These are phyloP conservation scores for Mycena venus DNA, from an alignment of 768 basidiomycete species.

Conservation along the genomic window DNA sequence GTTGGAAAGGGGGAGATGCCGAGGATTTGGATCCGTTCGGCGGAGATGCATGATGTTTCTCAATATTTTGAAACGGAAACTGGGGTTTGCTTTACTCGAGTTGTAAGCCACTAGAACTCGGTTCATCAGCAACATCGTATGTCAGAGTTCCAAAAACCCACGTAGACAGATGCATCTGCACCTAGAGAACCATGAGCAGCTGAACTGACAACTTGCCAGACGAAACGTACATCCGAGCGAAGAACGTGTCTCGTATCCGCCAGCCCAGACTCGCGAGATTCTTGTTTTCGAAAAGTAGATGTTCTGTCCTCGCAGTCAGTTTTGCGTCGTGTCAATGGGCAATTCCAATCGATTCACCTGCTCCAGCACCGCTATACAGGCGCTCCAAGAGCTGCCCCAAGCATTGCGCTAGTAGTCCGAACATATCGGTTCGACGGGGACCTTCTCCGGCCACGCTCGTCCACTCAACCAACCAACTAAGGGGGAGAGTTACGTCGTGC, in stretches of 20 bases:
- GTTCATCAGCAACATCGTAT: background rate
- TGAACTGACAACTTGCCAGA: background rate
- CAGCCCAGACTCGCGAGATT: constrained; percentile 34
- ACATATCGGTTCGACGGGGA: constrained; percentile 14
- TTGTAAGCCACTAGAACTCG: constrained; percentile 52
- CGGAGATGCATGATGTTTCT: background rate
- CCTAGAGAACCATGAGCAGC: constrained; percentile 42
- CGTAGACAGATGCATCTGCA: constrained; percentile 63
- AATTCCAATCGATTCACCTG: constrained; percentile 37
- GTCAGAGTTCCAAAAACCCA: constrained; percentile 42
- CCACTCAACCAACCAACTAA: constrained; percentile 60
- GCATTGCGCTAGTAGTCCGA: constrained; percentile 27
- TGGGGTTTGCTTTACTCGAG: background rate
- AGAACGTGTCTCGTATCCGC: constrained; percentile 52
- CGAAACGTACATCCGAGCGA: constrained; percentile 61
- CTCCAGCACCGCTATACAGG: constrained; percentile 43
- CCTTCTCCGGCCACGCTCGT: constrained; percentile 30
- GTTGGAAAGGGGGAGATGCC: constrained; percentile 13
- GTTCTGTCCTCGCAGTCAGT: constrained; percentile 33
- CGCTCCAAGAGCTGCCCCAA: constrained; percentile 43
- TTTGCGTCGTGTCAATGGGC: background rate
- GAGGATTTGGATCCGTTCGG: constrained; percentile 6
- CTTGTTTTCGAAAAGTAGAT: constrained; percentile 44
- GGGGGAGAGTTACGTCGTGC: constrained; percentile 66
- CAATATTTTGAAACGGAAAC: constrained; percentile 8